These are phyloP conservation scores for Hypocreales sp. DNA, from an alignment of 2,329 filamentous ascomycete species.

Conservation along the genomic window DNA sequence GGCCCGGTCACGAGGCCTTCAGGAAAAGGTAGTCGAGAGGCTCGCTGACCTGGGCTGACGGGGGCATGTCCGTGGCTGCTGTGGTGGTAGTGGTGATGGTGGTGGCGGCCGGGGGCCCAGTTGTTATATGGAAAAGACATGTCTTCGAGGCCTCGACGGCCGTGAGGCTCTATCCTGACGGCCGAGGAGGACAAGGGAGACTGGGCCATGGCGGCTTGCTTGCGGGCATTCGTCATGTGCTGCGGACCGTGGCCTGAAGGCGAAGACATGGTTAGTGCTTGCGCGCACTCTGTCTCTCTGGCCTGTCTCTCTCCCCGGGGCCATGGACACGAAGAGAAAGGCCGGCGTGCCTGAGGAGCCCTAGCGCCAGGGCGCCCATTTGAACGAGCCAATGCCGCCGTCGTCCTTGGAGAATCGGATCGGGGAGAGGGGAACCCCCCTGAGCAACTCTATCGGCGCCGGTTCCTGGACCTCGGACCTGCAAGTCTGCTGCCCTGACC, in stretches of 20 bases:
- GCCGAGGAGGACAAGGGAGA: slow-evolving; percentile 8
- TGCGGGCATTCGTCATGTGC: slow-evolving; percentile 4
- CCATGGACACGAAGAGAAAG: slow-evolving; percentile 1
- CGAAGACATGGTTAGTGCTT: slow-evolving; percentile 5
- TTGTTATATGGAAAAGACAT: slow-evolving; percentile 11
- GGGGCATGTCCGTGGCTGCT: slow-evolving; percentile 9
- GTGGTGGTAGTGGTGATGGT: slow-evolving; percentile 2
- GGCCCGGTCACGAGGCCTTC: slow-evolving; percentile 8
- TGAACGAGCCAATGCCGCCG: slow-evolving; percentile 5
- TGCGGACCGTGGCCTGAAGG: slow-evolving; percentile 3
- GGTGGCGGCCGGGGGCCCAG: slow-evolving; percentile 7
- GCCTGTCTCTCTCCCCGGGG: no score
- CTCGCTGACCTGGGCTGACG: slow-evolving; percentile 12
- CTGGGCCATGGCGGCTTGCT: slow-evolving; percentile 3
- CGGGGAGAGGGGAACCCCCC: not conserved
- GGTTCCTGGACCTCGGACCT: slow-evolving; percentile 1
- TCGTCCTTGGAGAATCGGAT: slow-evolving; percentile 2
- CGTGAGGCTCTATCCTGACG: slow-evolving; percentile 6
- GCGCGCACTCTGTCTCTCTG: slow-evolving; percentile 1
- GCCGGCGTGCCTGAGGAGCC: slow-evolving; percentile 2
- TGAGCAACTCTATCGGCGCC: slow-evolving; percentile 3
- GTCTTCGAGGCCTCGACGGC: slow-evolving; percentile 5
- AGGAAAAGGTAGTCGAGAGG: slow-evolving; percentile 11
- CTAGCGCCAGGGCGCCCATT: slow-evolving; percentile 6
- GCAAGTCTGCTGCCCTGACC: slow-evolving; percentile 1